Base-by-base conservation (phyloP, 139 green algal genomes). In the Auxenochlorella protothecoides region DNA sequence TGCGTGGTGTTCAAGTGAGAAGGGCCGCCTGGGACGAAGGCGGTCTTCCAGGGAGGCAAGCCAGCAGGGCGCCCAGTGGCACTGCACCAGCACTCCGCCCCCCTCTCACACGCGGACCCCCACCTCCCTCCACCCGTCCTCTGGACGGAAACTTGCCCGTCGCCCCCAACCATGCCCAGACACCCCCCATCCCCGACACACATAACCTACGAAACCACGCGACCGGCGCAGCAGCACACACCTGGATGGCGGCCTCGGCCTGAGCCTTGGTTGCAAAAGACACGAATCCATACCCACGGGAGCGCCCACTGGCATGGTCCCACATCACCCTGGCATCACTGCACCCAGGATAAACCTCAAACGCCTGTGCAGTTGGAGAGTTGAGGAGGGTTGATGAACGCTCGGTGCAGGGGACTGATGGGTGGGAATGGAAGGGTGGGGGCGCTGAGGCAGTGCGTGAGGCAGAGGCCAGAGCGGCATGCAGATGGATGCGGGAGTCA, bases 271-370 rank as follows among this genome's bases (percentile, higher is more conserved):
- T 81, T n/a, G 74, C 59, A 75, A 94, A 92, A 10, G 87, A 84
- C n/a, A 90, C 84, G 76, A 94, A 94, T 52, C 89, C 89, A 55
- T 90, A 94, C 6, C 87, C 87, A 44, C 89, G 85, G 44, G 73
- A 85, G 16, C 84, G 78, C 3, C 84, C 84, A 4, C 85, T 94
- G 53, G 53, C 62, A 66, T 89, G 85, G 79, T 94, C 89, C 85
- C 87, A 91, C 80, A 90, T 88, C 53, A 94, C 87, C 9, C 85
- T 68, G 0, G 89, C 89, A 74, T 94, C 89, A 53, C 78, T 84
- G 80, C 79, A 85, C 9, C 76, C 78, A 1, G 63, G 65, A 44
- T 59, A 79, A 3, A 9, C 7, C n/a, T 70, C 10, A 53, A 88
- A 85, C 15, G 80, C 77, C 15, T 81, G 68, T 44, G 27, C 27